Evolutionary conservation across 2,329 filamentous ascomycete species (phyloP).

Genomic region (Rugonectria rugulosa): DNA sequence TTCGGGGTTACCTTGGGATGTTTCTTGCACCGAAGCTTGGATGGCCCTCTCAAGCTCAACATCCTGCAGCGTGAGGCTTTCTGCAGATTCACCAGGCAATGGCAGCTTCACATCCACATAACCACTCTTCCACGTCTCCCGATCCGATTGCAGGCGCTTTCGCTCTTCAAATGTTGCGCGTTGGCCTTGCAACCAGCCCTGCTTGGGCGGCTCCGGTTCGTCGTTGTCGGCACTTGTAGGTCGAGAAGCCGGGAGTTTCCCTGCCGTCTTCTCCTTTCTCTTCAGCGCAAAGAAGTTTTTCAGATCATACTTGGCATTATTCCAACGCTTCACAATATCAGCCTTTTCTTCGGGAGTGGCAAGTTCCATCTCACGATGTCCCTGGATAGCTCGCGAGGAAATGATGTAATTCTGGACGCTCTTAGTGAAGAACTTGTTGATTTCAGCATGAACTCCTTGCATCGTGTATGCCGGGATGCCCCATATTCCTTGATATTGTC

Average conservation of each 20-base stretch:
- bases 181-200: slow-evolving; percentile 59
- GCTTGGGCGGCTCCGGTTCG: slow-evolving; percentile 44
- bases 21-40: slow-evolving; percentile 70
- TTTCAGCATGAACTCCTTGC: slow-evolving; percentile 81
- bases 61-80: slow-evolving; percentile 48
- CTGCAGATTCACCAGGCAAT: slow-evolving; percentile 1
- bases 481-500: slow-evolving; percentile 60
- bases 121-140: slow-evolving; percentile 50
- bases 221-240: slow-evolving; percentile 23
- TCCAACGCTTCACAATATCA: slow-evolving; percentile 72
- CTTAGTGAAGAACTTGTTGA: slow-evolving; percentile 73
- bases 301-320: slow-evolving; percentile 65
- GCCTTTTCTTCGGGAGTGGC: slow-evolving; percentile 65
- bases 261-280: slow-evolving; percentile 52
- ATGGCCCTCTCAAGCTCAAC: slow-evolving; percentile 78
- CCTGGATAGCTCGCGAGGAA: slow-evolving; percentile 77
- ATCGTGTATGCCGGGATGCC: slow-evolving; percentile 81
- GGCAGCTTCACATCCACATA: slow-evolving; percentile 29
- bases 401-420: slow-evolving; percentile 83
- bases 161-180: slow-evolving; percentile 59
- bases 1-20: slow-evolving; percentile 71
- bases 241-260: slow-evolving; percentile 40
- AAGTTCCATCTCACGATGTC: slow-evolving; percentile 68
- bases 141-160: slow-evolving; percentile 58
- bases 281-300: slow-evolving; percentile 65